phyloP scores from a whole-genome alignment of 2,329 filamentous ascomycete genomes.

The Ustulina deusta region DNA sequence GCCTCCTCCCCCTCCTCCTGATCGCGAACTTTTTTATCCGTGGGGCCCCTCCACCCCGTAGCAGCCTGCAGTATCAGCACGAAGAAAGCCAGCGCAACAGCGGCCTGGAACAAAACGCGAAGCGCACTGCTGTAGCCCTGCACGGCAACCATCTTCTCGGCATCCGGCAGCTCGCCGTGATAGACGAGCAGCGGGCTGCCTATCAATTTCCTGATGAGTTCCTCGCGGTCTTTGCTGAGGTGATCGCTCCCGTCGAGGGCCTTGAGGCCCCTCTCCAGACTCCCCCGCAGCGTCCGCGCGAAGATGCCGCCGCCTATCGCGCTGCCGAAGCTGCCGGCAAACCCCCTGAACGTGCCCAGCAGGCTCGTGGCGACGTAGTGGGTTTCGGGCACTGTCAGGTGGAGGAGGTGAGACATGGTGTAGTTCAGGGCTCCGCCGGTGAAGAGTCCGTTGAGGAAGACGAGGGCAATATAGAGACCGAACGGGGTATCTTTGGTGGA shows the following conservation, averaged over 20 bases:
- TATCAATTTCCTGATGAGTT: slow-evolving; percentile 62
- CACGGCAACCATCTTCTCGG: slow-evolving; percentile 61
- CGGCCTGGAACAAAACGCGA: slow-evolving; percentile 60
- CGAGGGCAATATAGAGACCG: slow-evolving; percentile 66
- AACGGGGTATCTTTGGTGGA: slow-evolving; percentile 65
- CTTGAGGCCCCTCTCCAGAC: slow-evolving; percentile 69
- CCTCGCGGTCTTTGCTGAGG: slow-evolving; percentile 49
- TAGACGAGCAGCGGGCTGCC: slow-evolving; percentile 65
- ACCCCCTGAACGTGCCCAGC: slow-evolving; percentile 82
- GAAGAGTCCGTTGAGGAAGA: slow-evolving; percentile 78
- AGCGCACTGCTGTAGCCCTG: slow-evolving; percentile 61
- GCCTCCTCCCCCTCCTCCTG: slow-evolving; percentile 56
- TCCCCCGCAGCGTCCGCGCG: slow-evolving; percentile 67
- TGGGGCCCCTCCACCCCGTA: slow-evolving; percentile 63
- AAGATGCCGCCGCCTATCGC: slow-evolving; percentile 84
- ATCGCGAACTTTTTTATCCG: slow-evolving; percentile 62
- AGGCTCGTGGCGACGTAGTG: slow-evolving; percentile 83
- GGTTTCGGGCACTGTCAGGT: slow-evolving; percentile 73
- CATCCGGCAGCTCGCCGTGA: slow-evolving; percentile 54
- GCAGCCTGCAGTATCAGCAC: slow-evolving; percentile 62
- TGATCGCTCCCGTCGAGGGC: slow-evolving; percentile 56
- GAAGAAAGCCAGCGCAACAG: slow-evolving; percentile 57
- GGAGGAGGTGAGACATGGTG: slow-evolving; percentile 81
- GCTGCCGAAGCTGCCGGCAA: slow-evolving; percentile 83
- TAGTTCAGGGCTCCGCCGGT: slow-evolving; percentile 83